A percentile compares a stretch with the other conserved stretches of the same genome.
phyloP scores from a whole-genome alignment of 1,284 basidiomycete species.

The Bjerkandera adusta region DNA sequence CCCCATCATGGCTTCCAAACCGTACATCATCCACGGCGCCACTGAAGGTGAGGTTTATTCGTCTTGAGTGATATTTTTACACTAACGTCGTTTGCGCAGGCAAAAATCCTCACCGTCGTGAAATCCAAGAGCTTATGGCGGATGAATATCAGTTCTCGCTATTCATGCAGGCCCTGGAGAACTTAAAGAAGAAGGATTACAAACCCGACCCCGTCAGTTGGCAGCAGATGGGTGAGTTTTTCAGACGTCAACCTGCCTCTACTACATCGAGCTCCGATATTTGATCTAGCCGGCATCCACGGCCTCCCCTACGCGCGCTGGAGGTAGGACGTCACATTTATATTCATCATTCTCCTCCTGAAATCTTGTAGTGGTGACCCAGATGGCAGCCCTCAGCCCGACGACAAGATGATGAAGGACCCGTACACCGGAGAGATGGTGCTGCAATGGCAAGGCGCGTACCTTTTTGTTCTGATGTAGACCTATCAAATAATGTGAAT shows the following conservation, averaged over 20 bases:
- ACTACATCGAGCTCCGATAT: neutral
- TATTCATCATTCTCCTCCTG: neutral
- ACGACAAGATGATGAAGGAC: neutral
- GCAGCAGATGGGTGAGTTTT: constrained; percentile 5
- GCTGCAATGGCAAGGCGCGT: constrained; percentile 1
- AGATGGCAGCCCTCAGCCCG: neutral
- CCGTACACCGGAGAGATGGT: too few species aligned
- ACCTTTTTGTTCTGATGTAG: neutral
- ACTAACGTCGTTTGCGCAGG: too few species aligned
- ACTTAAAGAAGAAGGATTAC: constrained; percentile 2
- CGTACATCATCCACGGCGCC: too few species aligned
- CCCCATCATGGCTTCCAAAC: too few species aligned
- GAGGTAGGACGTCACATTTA: constrained; percentile 1
- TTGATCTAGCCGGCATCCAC: constrained; percentile 6
- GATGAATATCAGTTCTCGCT: constrained; percentile 7
- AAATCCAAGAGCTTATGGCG: constrained; percentile 1
- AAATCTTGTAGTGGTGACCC: constrained; percentile 5
- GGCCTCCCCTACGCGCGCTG: constrained; percentile 5
- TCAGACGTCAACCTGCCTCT: neutral
- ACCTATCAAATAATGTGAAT: neutral
- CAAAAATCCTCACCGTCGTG: too few species aligned
- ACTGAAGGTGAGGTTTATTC: too few species aligned
- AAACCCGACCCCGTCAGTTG: constrained; percentile 6
- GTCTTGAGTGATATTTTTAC: too few species aligned
- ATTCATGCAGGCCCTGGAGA: constrained; percentile 5